Evolutionary conservation across 2,329 filamentous ascomycete genomes (phyloP).

Genomic region (Ophiostoma sp.): DNA sequence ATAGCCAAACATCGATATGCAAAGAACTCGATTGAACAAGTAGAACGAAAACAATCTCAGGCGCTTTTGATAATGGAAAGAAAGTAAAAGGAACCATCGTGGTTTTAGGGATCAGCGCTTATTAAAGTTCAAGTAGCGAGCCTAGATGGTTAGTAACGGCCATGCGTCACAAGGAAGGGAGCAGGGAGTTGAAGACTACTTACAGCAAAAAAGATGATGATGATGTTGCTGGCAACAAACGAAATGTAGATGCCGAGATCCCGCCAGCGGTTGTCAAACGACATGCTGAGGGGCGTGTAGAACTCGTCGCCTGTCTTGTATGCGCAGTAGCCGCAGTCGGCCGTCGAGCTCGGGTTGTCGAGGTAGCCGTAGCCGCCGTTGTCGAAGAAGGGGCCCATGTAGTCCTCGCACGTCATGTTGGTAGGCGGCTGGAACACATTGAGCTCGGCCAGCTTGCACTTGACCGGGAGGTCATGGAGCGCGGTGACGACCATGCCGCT

Average conservation of each 20-base stretch:
- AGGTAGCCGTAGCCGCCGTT: slow-evolving; percentile 67
- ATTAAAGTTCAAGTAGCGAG: slow-evolving; percentile 51
- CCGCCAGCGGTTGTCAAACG: slow-evolving; percentile 66
- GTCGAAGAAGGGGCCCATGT: slow-evolving; percentile 67
- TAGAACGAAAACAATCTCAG: background rate
- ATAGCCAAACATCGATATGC: slow-evolving; percentile 1
- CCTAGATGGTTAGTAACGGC: slow-evolving; percentile 32
- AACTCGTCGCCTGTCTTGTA: slow-evolving; percentile 77
- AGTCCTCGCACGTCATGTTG: slow-evolving; percentile 64
- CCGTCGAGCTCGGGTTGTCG: slow-evolving; percentile 55
- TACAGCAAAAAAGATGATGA: slow-evolving; percentile 52
- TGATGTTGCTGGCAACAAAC: slow-evolving; percentile 72
- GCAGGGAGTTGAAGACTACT: slow-evolving; percentile 29
- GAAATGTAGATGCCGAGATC: slow-evolving; percentile 73
- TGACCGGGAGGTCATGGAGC: slow-evolving; percentile 59
- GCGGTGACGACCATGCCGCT: slow-evolving; percentile 74
- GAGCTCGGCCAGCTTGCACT: slow-evolving; percentile 56
- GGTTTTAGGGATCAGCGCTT: slow-evolving; percentile 32
- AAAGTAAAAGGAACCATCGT: background rate
- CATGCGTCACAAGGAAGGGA: background rate
- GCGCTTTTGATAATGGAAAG: background rate
- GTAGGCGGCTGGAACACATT: slow-evolving; percentile 62
- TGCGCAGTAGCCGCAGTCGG: slow-evolving; percentile 72
- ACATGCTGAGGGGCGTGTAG: slow-evolving; percentile 61
- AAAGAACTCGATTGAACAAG: background rate